phyloP scores from a whole-genome alignment of 2,329 filamentous ascomycete species.

The Nemania sp. region DNA sequence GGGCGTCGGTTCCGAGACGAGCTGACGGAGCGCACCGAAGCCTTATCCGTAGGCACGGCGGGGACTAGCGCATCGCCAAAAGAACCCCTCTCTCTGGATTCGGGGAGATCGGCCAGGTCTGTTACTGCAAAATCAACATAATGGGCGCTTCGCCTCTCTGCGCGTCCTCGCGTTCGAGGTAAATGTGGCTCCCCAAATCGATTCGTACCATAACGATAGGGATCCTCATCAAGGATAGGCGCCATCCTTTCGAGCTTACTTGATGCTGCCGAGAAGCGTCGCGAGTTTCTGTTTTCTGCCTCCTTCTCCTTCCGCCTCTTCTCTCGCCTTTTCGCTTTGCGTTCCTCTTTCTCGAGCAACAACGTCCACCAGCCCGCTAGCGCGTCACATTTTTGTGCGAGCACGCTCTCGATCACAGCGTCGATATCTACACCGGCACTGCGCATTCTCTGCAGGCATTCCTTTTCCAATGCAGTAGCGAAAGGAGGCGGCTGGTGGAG shows the following conservation, averaged over 20 bases:
- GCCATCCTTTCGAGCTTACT: conserved; percentile 82
- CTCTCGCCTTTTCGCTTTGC: conserved; percentile 80
- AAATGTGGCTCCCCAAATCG: conserved; percentile 52
- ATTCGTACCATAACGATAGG: conserved; percentile 55
- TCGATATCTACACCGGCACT: conserved; percentile 94
- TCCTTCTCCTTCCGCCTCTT: conserved; percentile 85
- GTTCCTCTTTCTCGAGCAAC: conserved; percentile 89
- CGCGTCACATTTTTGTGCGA: conserved; percentile 86
- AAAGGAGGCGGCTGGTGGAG: conserved; percentile 81
- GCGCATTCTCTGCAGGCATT: conserved; percentile 89
- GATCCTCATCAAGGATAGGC: conserved; percentile 75
- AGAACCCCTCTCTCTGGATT: conserved; percentile 56
- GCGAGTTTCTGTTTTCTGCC: conserved; percentile 75
- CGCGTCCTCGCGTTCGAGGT: conserved; percentile 74
- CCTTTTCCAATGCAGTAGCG: conserved; percentile 83
- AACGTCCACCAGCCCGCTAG: conserved; percentile 96
- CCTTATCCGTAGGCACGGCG: conserved; percentile 78
- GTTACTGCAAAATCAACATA: conserved; percentile 66
- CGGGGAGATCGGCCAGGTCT: conserved; percentile 78
- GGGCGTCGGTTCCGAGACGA: conserved; percentile 77
- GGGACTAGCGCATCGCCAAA: conserved; percentile 53
- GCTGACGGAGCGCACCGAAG: conserved; percentile 74
- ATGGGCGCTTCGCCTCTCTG: conserved; percentile 74
- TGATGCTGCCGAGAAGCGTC: conserved; percentile 86
- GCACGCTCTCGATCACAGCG: conserved; percentile 88